Base-by-base conservation (phyloP, 495 filamentous ascomycete species). In the Hypoxylon cercidicola region DNA sequence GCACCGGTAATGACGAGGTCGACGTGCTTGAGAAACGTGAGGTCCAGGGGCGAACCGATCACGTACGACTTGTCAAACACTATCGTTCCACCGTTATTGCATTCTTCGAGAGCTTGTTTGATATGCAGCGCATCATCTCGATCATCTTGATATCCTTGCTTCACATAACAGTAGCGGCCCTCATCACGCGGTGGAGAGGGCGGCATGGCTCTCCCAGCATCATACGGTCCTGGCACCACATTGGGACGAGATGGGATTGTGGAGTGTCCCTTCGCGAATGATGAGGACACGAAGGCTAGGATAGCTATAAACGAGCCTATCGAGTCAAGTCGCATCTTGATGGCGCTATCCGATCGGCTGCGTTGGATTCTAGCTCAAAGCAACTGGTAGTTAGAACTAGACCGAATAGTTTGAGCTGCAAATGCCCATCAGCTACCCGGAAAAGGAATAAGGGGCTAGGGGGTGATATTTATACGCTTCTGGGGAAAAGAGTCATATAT, bases 71-170 rank as follows among this genome's bases (percentile, higher is more conserved):
- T 62, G 18, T 81, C 78, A 63, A 90, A 90, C 8, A 90, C 79
- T 4, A 88, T 85, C 55, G 84, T 85, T 3, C 87, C 89, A 15
- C 88, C 89, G 70, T 88, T 76, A 69, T 91, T 90, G 74, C 88
- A 91, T 20, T 80, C 63, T 35, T 86, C 77, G 41, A 89, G 69
- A 3, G 88, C 86, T 0, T 77, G 68, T 2, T 90, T 73, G 49
- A 91, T 85, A 48, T 82, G 75, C 4, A 73, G 56, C 10, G 88
- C 84, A 58, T 90, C 88, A 55, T 91, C 88, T 16, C 64, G 64
- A 2, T 55, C 19, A 35, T 18, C 9, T 8, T 28, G 4, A 18
- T 23, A 32, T 34, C 53, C 64, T 21, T 58, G 59, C 9, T 59
- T 50, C n/a, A 68, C 64, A 10, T 68, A 30, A 11, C 64, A 68